Evolutionary conservation across 1,284 basidiomycete species (phyloP).

Genomic region (Boletus coffeatus): DNA sequence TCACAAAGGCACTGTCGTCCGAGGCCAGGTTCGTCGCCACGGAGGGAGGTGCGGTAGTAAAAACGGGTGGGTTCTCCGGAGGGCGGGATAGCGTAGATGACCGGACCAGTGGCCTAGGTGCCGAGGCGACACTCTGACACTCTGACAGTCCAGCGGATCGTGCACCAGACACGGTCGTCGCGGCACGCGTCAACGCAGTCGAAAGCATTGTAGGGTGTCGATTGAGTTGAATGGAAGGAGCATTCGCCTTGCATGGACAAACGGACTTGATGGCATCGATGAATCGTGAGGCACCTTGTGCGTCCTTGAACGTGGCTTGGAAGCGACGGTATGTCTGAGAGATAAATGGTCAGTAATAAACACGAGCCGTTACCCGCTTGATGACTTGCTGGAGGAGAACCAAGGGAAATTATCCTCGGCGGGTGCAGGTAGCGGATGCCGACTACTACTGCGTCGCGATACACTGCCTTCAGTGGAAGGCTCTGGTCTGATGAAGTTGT

Average conservation of each 20-base stretch:
- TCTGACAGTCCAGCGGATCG: not conserved
- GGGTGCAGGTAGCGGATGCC: conserved; percentile 68
- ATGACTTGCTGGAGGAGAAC: conserved; percentile 36
- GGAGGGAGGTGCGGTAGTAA: conserved; percentile 10
- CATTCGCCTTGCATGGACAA: conserved; percentile 64
- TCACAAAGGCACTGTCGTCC: conserved; percentile 27
- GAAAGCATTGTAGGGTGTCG: conserved; percentile 20
- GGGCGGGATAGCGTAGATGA: not conserved
- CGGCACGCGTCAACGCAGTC: conserved; percentile 13
- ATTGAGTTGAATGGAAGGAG: conserved; percentile 19
- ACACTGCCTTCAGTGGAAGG: conserved; percentile 70
- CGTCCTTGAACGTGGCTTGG: conserved; percentile 58
- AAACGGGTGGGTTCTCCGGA: conserved; percentile 1
- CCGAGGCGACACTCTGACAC: conserved; percentile 5
- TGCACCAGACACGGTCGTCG: conserved; percentile 11
- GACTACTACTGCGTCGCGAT: conserved; percentile 56
- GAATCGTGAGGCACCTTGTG: conserved; percentile 46
- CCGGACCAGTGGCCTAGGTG: conserved; percentile 2
- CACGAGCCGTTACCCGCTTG: not conserved
- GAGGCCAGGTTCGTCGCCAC: conserved; percentile 17
- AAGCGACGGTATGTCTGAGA: conserved; percentile 62
- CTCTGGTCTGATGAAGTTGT: conserved; percentile 35
- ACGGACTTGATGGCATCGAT: conserved; percentile 57
- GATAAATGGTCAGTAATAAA: conserved; percentile 8
- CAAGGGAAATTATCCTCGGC: conserved; percentile 36